Evolutionary conservation across 2,329 filamentous ascomycete genomes (phyloP), one percentile per base, ranked within the genome.

Genomic region (Talaromyces albobiverticillius): DNA sequence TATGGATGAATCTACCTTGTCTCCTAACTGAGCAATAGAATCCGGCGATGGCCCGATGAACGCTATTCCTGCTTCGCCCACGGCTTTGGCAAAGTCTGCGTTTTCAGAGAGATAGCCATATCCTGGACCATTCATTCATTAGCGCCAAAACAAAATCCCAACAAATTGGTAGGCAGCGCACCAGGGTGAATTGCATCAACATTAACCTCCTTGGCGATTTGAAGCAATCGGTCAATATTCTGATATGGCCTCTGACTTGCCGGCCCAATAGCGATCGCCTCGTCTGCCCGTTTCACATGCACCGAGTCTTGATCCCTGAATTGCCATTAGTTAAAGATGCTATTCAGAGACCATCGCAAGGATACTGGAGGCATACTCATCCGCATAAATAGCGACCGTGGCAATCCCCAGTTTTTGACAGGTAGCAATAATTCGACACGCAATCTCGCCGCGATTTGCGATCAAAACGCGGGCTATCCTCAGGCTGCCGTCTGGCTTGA

Each of bases 31-130:
- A 54, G 79, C 74, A 49, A 86, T 84, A 22, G 69, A 69, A 22
- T 75, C 70, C 0, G 82, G 72, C 11, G 74, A 76, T 1, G 85
- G 85, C 0, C 85, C 85, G 13, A 82, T 76, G 72, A 82, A 88
- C 1, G 74, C 71, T 56, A 88, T 72, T 0, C 82, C 85, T 1
- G 78, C 79, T 8, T 76, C 70, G 20, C 72, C 65, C 0, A 85
- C 79, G 0, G 72, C 68, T 20, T 73, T 65, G 0, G 85, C 84
- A 62, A 88, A 87, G 4, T 80, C 75, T 4, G 81, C 76, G 62
- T 86, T 85, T 55, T 88, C 85, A 0, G 80, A 81, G 1, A 88
- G 67, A 56, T 87, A 87, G 0, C 85, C 85, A 69, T 88, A 88
- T 2, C 85, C 85, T 0, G 85, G 85, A 47, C 69, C 64, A 71